phyloP scores from a whole-genome alignment of 495 filamentous ascomycete genomes.

The Hypoxylon rickii region DNA sequence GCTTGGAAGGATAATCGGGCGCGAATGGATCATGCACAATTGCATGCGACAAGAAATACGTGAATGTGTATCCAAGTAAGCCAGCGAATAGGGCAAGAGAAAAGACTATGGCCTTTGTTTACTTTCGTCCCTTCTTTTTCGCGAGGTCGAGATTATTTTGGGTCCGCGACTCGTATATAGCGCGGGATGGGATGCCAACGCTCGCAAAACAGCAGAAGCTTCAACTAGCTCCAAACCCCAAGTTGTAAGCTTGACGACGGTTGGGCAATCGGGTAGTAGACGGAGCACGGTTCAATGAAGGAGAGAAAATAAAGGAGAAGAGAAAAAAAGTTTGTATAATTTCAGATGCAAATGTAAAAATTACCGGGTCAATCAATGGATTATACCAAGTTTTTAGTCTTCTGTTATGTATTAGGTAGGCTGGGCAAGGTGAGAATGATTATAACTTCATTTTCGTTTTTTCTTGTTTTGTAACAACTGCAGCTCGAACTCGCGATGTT shows the following conservation, averaged over 20 bases:
- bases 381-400: slow-evolving; percentile 16
- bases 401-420: slow-evolving; percentile 2
- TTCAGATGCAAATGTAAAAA: slow-evolving; percentile 22
- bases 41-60: slow-evolving; percentile 16
- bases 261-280: too few relatives aligned
- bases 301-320: not conserved
- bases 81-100: slow-evolving; percentile 15
- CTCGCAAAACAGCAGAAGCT: not conserved
- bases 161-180: too few relatives aligned
- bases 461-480: not conserved
- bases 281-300: slow-evolving; percentile 5
- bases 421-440: slow-evolving; percentile 1
- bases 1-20: not conserved
- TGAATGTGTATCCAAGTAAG: not conserved
- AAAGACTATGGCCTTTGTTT: not conserved
- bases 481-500: slow-evolving; percentile 18
- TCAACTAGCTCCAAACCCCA: not conserved
- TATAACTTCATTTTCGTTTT: slow-evolving; percentile 7
- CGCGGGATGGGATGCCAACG: not conserved
- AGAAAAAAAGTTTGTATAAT: slow-evolving; percentile 2
- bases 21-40: slow-evolving; percentile 1
- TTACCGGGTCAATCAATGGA: slow-evolving; percentile 29
- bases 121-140: not conserved
- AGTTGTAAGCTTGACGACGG: not conserved
- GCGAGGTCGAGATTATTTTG: too few relatives aligned